phyloP scores from a whole-genome alignment of 1,284 basidiomycete genomes.

The Sutorius eximius region DNA sequence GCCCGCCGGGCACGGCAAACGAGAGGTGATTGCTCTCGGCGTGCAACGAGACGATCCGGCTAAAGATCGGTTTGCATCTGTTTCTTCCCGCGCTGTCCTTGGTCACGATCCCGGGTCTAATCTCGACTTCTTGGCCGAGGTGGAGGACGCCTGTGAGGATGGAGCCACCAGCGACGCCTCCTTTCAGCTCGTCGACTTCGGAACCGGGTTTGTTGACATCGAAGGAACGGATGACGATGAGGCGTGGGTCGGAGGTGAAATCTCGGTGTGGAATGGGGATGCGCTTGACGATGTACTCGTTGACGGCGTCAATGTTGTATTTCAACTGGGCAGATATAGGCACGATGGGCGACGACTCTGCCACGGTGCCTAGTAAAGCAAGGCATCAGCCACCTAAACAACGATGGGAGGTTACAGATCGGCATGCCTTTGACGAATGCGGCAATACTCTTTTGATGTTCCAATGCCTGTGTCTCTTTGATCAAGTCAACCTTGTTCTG shows the following conservation, averaged over 20 bases:
- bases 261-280: slow-evolving; percentile 94
- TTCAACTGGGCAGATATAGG: slow-evolving; percentile 98
- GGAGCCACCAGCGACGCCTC: slow-evolving; percentile 96
- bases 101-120: slow-evolving; percentile 95
- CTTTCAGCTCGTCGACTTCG: slow-evolving; percentile 95
- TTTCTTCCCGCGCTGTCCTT: slow-evolving; percentile 92
- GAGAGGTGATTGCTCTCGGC: slow-evolving; percentile 94
- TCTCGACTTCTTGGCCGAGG: slow-evolving; percentile 94
- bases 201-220: slow-evolving; percentile 99
- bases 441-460: slow-evolving; percentile 91
- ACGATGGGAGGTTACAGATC: not conserved
- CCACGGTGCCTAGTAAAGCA: slow-evolving; percentile 76
- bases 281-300: slow-evolving; percentile 97
- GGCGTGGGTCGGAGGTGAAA: slow-evolving; percentile 87
- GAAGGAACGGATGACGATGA: slow-evolving; percentile 99
- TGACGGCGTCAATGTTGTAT: slow-evolving; percentile 99
- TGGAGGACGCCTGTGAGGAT: slow-evolving; percentile 92
- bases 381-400: not conserved
- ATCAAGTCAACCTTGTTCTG: slow-evolving; percentile 98
- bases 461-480: slow-evolving; percentile 86
- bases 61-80: slow-evolving; percentile 92
- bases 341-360: slow-evolving; percentile 95
- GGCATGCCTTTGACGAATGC: slow-evolving; percentile 88
- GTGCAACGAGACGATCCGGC: slow-evolving; percentile 86
- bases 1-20: slow-evolving; percentile 95